Base-by-base conservation (phyloP, 2,329 filamentous ascomycete genomes). In the Paraconiothyrium sp. region DNA sequence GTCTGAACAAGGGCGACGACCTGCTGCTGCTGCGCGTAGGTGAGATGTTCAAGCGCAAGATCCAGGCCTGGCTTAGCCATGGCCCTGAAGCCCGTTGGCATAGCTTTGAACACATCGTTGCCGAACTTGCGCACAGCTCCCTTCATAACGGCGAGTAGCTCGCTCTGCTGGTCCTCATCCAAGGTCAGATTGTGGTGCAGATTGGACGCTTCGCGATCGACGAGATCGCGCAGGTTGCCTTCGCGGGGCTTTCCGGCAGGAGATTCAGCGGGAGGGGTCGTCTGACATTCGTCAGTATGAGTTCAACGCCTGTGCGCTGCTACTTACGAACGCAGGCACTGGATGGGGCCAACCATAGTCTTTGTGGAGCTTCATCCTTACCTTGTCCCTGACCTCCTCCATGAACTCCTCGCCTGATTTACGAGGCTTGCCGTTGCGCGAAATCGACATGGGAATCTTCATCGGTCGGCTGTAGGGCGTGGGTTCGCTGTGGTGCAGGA, bases 71-170 rank as follows among this genome's bases (percentile, higher is more conserved):
- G 54, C 22, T 37, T 55, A 14, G 64, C 51, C n/a, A 39, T 24
- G 8, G 48, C 22, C 39, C 59, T 61, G 10, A 46, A 51, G 0
- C n/a, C 56, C 6, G 32, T 9, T 4, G 60, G 39, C 7, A 68
- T 59, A 14, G 52, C 47, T 9, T 47, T 58, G 27, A 58, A 60
- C 1, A 57, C 54, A 2, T 52, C 20, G 13, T 61, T 57, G 16
- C 54, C 58, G 62, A 67, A 68, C 8, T 65, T 67, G 24, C 69
- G 59, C 1, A 63, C 71, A 3, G 50, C 61, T 16, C 60, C 63
- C 22, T 47, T 52, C 60, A 70, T 51, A 1, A 48, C 47, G 9
- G 47, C 30, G 35, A 55, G 10, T 6, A 74, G 39, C 5, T 57
- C 58, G 3, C 62, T 49, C 30, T 56, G 57, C 9, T 72, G 67